Evolutionary conservation across 1,284 basidiomycete species (phyloP).

Genomic region (Anthracocystis walkeri): DNA sequence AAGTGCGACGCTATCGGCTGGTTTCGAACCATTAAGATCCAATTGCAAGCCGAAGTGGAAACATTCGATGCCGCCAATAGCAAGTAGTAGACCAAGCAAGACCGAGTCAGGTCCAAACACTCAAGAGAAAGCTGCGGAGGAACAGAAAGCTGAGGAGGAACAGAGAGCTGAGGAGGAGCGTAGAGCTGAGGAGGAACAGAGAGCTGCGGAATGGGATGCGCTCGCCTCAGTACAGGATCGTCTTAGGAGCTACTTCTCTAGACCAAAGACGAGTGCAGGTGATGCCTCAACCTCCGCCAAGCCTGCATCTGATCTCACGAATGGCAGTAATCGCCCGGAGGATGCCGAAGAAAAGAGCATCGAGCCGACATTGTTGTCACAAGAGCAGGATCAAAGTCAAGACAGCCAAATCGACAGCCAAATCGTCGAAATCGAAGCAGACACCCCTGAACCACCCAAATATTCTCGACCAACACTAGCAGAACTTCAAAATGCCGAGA

Average conservation of each 20-base stretch:
- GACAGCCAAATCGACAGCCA: neutral
- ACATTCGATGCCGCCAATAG: neutral
- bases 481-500: conserved; percentile 14
- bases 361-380: neutral
- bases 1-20: neutral
- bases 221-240: conserved; percentile 18
- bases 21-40: neutral
- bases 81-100: neutral
- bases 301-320: neutral
- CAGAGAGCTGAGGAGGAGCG: neutral
- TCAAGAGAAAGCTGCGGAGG: neutral
- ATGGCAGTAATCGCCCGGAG: neutral
- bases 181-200: neutral
- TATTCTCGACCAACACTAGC: conserved; percentile 28
- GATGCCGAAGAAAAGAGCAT: neutral
- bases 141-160: neutral
- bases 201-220: neutral
- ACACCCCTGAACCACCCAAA: neutral
- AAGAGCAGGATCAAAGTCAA: neutral
- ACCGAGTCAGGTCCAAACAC: neutral
- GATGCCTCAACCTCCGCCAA: neutral
- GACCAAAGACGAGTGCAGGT: neutral
- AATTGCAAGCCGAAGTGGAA: neutral
- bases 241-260: conserved; percentile 14
- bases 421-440: neutral